Conservation (phyloP, 2,329 filamentous ascomycete species). For the Cladosporium sp. region DNA sequence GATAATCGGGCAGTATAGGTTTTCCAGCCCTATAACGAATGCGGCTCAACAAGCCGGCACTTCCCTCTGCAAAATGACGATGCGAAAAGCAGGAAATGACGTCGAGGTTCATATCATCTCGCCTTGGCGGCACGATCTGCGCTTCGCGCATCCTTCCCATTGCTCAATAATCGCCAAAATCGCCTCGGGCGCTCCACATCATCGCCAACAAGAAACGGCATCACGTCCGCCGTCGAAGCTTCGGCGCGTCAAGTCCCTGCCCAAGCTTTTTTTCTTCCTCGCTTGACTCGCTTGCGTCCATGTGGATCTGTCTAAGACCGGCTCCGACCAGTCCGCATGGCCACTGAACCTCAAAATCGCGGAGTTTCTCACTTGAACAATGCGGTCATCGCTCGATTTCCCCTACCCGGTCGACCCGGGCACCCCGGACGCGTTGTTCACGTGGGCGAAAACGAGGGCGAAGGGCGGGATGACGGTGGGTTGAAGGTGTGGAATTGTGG, state of each 20-base stretch:
- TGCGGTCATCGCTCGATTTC: conserved; percentile 10
- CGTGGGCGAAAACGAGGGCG: conserved; percentile 4
- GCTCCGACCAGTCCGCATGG: conserved; percentile 7
- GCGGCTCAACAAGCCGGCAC: not conserved
- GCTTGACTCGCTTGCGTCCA: not conserved
- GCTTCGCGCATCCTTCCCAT: not conserved
- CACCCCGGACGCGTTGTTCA: not conserved
- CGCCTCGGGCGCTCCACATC: conserved; percentile 1
- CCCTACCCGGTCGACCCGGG: not conserved
- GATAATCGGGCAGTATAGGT: not conserved
- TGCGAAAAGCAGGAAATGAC: not conserved
- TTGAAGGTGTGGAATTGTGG: conserved; percentile 4
- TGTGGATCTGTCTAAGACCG: conserved; percentile 11
- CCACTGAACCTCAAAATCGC: not conserved
- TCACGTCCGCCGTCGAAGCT: not conserved
- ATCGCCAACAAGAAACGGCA: not conserved
- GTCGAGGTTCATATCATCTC: not conserved
- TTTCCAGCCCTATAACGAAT: not conserved
- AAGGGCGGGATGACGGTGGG: conserved; percentile 11
- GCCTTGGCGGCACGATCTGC: conserved; percentile 4
- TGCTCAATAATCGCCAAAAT: conserved; percentile 3
- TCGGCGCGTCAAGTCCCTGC: not conserved
- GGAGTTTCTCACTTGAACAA: not conserved
- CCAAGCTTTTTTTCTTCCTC: conserved; percentile 8
- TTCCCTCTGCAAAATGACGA: not conserved